A percentile compares a stretch with the other conserved stretches of the same genome.
Conservation (phyloP, 2,329 filamentous ascomycete genomes). For the Apiospora aurea region DNA sequence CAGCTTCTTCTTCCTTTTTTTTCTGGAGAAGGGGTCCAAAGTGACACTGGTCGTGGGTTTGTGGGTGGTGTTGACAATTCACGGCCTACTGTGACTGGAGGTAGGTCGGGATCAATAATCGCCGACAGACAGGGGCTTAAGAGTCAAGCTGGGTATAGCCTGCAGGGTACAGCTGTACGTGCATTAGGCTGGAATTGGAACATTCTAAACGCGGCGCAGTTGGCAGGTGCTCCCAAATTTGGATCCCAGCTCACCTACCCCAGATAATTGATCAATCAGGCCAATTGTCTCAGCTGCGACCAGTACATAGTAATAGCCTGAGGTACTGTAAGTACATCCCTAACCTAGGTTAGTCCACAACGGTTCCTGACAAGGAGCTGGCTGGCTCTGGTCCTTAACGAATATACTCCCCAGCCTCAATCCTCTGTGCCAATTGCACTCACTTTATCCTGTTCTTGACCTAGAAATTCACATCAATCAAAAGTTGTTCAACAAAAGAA, state of each 20-base stretch:
- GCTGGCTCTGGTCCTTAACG: not conserved
- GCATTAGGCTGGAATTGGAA: constrained; percentile 1
- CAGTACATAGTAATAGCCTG: not conserved
- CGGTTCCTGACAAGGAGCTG: not conserved
- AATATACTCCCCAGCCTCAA: not conserved
- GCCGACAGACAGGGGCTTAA: constrained; percentile 4
- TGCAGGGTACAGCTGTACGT: not conserved
- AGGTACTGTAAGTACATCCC: not conserved
- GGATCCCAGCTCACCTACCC: constrained; percentile 17
- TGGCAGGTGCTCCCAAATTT: constrained; percentile 14
- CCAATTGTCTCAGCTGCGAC: constrained; percentile 5
- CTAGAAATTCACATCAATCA: not conserved
- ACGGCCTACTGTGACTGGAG: not conserved
- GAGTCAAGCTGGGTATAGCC: not conserved
- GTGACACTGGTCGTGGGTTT: not conserved
- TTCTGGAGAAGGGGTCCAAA: not conserved
- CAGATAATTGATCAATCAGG: not conserved
- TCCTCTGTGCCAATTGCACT: not conserved
- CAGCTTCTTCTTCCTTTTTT: not conserved
- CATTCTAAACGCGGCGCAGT: not conserved
- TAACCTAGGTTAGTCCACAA: too few species aligned
- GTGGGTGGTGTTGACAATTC: constrained; percentile 7
- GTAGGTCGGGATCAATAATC: constrained; percentile 14
- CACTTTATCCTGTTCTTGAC: not conserved
- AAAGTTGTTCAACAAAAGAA: not conserved